Conservation (phyloP, 2,329 filamentous ascomycete species). For the Diaporthe sp. region DNA sequence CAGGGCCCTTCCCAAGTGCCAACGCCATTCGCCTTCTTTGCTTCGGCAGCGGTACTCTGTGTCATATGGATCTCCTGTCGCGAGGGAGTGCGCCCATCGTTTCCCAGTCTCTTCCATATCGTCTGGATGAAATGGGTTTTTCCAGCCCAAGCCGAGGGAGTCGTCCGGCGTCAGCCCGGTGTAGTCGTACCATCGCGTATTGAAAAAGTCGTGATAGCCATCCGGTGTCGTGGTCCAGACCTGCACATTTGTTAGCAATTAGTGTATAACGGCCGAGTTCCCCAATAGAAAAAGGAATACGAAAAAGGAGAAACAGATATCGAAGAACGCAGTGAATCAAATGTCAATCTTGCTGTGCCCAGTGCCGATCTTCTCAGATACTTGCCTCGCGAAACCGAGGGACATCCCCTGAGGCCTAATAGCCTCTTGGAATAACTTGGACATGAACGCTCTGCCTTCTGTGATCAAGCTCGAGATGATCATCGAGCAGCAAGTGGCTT, state of each 20-base stretch:
- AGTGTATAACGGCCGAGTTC: background rate
- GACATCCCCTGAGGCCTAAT: slow-evolving; percentile 10
- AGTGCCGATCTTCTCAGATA: background rate
- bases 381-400: slow-evolving; percentile 24
- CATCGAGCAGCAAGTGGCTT: background rate
- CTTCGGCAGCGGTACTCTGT: slow-evolving; percentile 79
- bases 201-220: slow-evolving; percentile 79
- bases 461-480: background rate
- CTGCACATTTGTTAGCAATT: background rate
- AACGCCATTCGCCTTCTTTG: slow-evolving; percentile 78
- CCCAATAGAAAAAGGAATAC: background rate
- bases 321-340: background rate
- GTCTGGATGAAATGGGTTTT: slow-evolving; percentile 76
- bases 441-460: background rate
- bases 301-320: too few relatives aligned
- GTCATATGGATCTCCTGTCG: slow-evolving; percentile 76
- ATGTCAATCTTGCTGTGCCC: background rate
- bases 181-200: slow-evolving; percentile 83
- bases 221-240: slow-evolving; percentile 79
- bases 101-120: slow-evolving; percentile 69
- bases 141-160: slow-evolving; percentile 74
- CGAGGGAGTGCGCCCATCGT: slow-evolving; percentile 72
- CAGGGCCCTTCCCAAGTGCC: slow-evolving; percentile 81
- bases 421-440: background rate
- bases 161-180: slow-evolving; percentile 75